Evolutionary conservation across 1,284 basidiomycete genomes (phyloP).

Genomic region (Ceratobasidium sp.): DNA sequence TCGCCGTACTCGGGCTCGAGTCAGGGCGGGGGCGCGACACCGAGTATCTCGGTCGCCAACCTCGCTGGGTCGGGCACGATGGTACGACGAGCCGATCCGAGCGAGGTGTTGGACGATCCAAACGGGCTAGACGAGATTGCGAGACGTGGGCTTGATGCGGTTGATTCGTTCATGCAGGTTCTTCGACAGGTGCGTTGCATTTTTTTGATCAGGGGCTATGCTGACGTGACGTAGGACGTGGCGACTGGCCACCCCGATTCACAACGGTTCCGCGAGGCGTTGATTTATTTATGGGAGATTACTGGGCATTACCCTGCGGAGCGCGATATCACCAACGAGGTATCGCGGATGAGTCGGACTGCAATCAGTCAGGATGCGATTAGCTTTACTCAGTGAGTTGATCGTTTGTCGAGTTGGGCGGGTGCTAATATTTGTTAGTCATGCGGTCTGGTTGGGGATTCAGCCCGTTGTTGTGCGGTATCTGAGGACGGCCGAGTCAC

Average conservation of each 20-base stretch:
- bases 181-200: slow-evolving; percentile 20
- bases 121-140: slow-evolving; percentile 26
- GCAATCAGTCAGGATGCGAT: slow-evolving; percentile 32
- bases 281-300: slow-evolving; percentile 27
- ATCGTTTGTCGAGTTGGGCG: not conserved
- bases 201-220: not conserved
- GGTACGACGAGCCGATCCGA: slow-evolving; percentile 14
- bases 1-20: slow-evolving; percentile 9
- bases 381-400: slow-evolving; percentile 31
- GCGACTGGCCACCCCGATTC: slow-evolving; percentile 29
- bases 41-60: not conserved
- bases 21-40: slow-evolving; percentile 9
- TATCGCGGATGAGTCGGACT: slow-evolving; percentile 25
- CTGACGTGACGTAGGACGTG: slow-evolving; percentile 15
- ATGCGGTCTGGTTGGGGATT: slow-evolving; percentile 11
- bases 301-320: slow-evolving; percentile 34
- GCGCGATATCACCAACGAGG: slow-evolving; percentile 32
- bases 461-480: slow-evolving; percentile 22
- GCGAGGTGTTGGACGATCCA: slow-evolving; percentile 20
- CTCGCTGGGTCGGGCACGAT: not conserved
- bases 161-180: slow-evolving; percentile 32
- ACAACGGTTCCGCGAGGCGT: slow-evolving; percentile 22
- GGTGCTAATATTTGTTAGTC: not conserved
- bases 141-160: slow-evolving; percentile 7
- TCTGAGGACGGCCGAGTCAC: slow-evolving; percentile 21